Evolutionary conservation across 2,329 filamentous ascomycete species (phyloP), one percentile per base, ranked within the genome.

Genomic region (Aspergillus persii): DNA sequence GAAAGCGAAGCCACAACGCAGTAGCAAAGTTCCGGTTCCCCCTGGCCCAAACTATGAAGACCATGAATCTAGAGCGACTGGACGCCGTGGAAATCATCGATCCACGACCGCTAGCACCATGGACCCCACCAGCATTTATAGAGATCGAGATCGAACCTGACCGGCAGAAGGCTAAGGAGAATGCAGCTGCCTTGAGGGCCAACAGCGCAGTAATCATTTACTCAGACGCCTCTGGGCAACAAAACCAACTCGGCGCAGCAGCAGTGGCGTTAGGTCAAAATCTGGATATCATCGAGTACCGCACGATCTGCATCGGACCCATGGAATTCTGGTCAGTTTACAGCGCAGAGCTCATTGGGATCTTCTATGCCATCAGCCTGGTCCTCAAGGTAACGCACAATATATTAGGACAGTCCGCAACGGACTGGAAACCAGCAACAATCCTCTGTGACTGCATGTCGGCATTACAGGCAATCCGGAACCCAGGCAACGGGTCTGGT

Each of bases 51-150:
- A 50, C 62, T 1, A 26, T 66, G 15, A 58, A 62, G 39, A 67
- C 62, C 23, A 66, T 67, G 50, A 39, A 62, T 44, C n/a, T 64
- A 4, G 50, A 61, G 9, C 58, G 61, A 39, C 46, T 67, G 2
- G 30, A 59, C 2, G 59, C 57, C 29, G 50, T 71, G 27, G 69
- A 71, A 30, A 70, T 39, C 12, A 71, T 70, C 11, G 61, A 69
- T 47, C 64, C 63, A 57, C 51, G 30, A 2, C 65, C 62, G 23
- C 54, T 61, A 27, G 50, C 61, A 57, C 69, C 61, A 8, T 71
- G 63, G 68, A 58, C 59, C 36, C 12, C 30, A 3, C 54, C 62
- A 8, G 41, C 60, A 29, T 71, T 69, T 56, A n/a, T 53, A 9
- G 56, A 68, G 54, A 68, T 71, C 26, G 58, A 67, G n/a, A 64